Evolutionary conservation across 1,284 basidiomycete genomes (phyloP), one percentile per base, ranked within the genome.

Genomic region (Xanthoconium separans): DNA sequence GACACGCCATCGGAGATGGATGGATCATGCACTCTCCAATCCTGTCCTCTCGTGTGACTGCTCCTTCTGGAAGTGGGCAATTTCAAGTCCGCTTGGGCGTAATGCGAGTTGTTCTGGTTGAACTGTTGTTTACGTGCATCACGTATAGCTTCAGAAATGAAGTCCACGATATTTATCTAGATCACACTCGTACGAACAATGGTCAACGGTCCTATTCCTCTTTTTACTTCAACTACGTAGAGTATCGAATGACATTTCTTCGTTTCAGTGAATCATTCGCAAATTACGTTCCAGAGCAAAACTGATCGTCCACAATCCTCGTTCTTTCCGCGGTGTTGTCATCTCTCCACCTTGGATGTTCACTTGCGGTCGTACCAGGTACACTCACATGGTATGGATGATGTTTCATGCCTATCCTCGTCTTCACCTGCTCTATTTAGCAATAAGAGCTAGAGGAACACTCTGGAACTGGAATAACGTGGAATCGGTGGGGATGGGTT

Each of bases 391-490:
- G 52, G 55, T 53, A 53, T 29, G 44, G 55, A 61, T 52, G 58
- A 63, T 40, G 27, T 44, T 54, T 50, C 53, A 15, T 10, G 79
- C 81, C 1, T 66, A 71, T 2, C 69, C 75, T 9, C 72, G 76
- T 2, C 65, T 55, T 58, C 65, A 16, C 47, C 6, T 40, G 53
- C 47, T 43, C 31, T 40, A 13, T 68, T 29, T 58, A 71, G 12
- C 74, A 76, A 54, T 70, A 75, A 0, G 82, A 84, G 76, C 84
- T 6, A 82, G 84, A 34, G 82, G 80, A 24, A 80, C 74, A 29
- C 75, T 87, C 15, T 68, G 86, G 50, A 82, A 76, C n/a, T n/a
- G n/a, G n/a, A n/a, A n/a, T 60, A 83, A 84, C 31, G 79, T 87
- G 78, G 79, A 78, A 65, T 77, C 77, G 7, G 65, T 87, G 3